Conservation (phyloP, 306 rosid genomes). For the Fagus sylvatica region DNA sequence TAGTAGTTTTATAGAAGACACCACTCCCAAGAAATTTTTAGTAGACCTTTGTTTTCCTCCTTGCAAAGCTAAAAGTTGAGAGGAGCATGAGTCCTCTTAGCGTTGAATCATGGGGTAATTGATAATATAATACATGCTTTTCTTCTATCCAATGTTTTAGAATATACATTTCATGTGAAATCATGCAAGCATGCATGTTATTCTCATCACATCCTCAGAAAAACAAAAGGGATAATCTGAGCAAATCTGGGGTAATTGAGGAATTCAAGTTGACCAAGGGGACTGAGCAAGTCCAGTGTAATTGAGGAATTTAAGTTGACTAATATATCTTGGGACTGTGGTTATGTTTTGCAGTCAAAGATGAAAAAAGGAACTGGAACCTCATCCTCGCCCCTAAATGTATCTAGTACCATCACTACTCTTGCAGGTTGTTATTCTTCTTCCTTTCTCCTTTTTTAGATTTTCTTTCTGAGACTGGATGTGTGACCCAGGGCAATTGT, state of each 20-base stretch:
- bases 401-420: constrained; percentile 32
- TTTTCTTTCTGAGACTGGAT: not conserved
- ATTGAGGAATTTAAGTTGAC: not conserved
- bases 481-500: not conserved
- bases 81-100: constrained; percentile 13
- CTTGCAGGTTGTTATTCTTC: constrained; percentile 54
- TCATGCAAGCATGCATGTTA: not conserved
- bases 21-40: not conserved
- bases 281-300: not conserved
- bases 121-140: constrained; percentile 3
- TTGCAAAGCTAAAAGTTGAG: constrained; percentile 6
- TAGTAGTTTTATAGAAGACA: not conserved
- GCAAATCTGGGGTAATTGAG: not conserved
- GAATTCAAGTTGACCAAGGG: not conserved
- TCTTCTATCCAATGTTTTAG: constrained; percentile 6
- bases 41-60: constrained; percentile 16
- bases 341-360: constrained; percentile 68
- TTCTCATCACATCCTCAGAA: constrained; percentile 10
- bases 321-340: not conserved
- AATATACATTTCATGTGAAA: not conserved
- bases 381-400: constrained; percentile 35
- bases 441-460: not conserved
- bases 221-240: not conserved
- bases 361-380: constrained; percentile 77
- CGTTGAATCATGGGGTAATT: constrained; percentile 8